These are phyloP conservation scores for Athelia sp. DNA, from an alignment of 1,284 basidiomycete species.

Conservation along the genomic window DNA sequence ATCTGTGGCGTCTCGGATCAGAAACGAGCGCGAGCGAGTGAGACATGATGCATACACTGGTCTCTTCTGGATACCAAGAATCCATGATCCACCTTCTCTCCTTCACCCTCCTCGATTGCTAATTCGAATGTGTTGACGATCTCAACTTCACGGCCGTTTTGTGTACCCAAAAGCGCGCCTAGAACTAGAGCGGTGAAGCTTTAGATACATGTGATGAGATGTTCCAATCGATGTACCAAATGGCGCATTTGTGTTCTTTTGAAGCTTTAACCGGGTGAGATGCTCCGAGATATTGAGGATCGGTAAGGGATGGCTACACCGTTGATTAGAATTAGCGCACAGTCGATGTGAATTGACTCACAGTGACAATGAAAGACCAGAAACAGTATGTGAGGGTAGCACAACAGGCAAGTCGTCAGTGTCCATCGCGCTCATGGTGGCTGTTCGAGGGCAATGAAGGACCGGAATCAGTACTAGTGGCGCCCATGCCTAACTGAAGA, in stretches of 20 bases:
- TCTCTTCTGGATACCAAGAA: slow-evolving; percentile 83
- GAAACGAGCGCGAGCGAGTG: slow-evolving; percentile 3
- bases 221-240: slow-evolving; percentile 45
- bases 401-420: slow-evolving; percentile 72
- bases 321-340: slow-evolving; percentile 10
- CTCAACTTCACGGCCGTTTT: slow-evolving; percentile 90
- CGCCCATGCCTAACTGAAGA: too few relatives aligned
- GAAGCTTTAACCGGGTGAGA: slow-evolving; percentile 78
- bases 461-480: too few relatives aligned
- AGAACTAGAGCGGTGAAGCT: slow-evolving; percentile 52
- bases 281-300: slow-evolving; percentile 98
- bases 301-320: slow-evolving; percentile 84
- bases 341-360: slow-evolving; percentile 28
- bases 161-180: slow-evolving; percentile 92
- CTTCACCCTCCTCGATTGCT: slow-evolving; percentile 52
- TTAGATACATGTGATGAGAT: slow-evolving; percentile 1
- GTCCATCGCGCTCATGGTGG: slow-evolving; percentile 66
- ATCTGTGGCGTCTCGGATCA: slow-evolving; percentile 47
- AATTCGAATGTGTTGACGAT: slow-evolving; percentile 97
- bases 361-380: slow-evolving; percentile 69
- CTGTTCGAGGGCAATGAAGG: too few relatives aligned
- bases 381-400: slow-evolving; percentile 60
- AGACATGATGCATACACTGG: slow-evolving; percentile 64
- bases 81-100: slow-evolving; percentile 65
- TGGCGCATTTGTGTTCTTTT: slow-evolving; percentile 56